Conservation (phyloP, 371 early-diverging fungal genomes). For the Blyttiomyces sp. region DNA sequence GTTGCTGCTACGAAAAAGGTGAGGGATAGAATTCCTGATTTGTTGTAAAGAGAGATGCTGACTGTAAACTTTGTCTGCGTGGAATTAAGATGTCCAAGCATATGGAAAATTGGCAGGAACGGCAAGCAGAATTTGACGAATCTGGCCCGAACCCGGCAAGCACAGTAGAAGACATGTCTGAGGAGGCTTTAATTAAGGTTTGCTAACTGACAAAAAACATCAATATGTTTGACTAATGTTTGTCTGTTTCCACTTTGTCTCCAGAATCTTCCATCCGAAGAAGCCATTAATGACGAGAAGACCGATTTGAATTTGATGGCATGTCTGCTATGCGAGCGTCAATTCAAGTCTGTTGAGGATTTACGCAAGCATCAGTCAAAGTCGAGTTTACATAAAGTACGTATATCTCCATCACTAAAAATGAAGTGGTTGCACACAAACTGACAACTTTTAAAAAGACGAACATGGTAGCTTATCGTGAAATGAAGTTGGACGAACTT, state of each 20-base stretch:
- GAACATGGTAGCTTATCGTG: constrained; percentile 24
- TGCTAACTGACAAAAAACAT: neutral
- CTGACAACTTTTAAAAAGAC: too few relatives aligned
- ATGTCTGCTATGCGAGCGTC: constrained; percentile 68
- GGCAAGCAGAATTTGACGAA: too few relatives aligned
- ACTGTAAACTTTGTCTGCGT: too few relatives aligned
- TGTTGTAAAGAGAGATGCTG: too few relatives aligned
- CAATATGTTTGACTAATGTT: too few relatives aligned
- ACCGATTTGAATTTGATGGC: constrained; percentile 50
- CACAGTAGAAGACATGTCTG: constrained; percentile 19
- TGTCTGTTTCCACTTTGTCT: neutral
- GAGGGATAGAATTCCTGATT: too few relatives aligned
- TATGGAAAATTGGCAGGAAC: neutral
- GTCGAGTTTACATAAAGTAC: constrained; percentile 67
- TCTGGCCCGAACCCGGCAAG: too few relatives aligned
- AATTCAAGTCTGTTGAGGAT: constrained; percentile 56
- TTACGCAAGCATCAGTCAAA: constrained; percentile 57
- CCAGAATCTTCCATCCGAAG: constrained; percentile 24
- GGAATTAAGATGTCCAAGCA: neutral
- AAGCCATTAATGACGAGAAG: constrained; percentile 44
- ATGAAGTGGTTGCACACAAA: too few relatives aligned
- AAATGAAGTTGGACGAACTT: constrained; percentile 28
- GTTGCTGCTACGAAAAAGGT: too few relatives aligned
- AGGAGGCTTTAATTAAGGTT: constrained; percentile 21
- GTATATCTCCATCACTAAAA: constrained; percentile 6